phyloP scores from a whole-genome alignment of 345 rosid species.

The Populus nigra region DNA sequence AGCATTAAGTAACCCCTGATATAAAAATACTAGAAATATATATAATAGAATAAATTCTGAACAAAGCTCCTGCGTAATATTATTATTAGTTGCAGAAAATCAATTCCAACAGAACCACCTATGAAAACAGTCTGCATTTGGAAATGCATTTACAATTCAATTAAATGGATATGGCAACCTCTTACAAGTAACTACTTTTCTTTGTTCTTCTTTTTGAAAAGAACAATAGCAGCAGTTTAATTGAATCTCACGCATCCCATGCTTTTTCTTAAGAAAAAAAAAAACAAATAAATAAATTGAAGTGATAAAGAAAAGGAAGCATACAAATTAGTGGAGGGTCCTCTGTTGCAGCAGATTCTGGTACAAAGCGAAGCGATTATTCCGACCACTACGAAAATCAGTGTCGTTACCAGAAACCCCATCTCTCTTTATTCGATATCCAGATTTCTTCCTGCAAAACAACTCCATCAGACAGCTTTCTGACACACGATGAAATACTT shows the following conservation, averaged over 20 bases:
- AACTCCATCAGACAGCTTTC: background rate
- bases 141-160: background rate
- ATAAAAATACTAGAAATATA: no score
- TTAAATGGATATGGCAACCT: background rate
- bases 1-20: no score
- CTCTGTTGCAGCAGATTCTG: conserved; percentile 87
- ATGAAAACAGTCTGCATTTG: no score
- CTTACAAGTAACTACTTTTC: background rate
- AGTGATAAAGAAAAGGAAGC: conserved; percentile 16
- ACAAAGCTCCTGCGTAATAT: no score
- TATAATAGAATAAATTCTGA: no score
- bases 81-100: no score
- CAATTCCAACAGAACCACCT: no score
- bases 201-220: no score
- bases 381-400: conserved; percentile 77
- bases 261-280: no score
- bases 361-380: conserved; percentile 70
- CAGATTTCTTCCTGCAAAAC: background rate
- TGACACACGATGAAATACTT: background rate
- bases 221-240: no score
- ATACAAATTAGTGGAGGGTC: conserved; percentile 89
- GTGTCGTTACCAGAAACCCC: conserved; percentile 87
- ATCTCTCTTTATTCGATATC: conserved; percentile 29
- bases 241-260: no score
- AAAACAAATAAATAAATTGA: background rate